Evolutionary conservation across 2,329 filamentous ascomycete species (phyloP).

Genomic region (Cladophialophora carrionii): DNA sequence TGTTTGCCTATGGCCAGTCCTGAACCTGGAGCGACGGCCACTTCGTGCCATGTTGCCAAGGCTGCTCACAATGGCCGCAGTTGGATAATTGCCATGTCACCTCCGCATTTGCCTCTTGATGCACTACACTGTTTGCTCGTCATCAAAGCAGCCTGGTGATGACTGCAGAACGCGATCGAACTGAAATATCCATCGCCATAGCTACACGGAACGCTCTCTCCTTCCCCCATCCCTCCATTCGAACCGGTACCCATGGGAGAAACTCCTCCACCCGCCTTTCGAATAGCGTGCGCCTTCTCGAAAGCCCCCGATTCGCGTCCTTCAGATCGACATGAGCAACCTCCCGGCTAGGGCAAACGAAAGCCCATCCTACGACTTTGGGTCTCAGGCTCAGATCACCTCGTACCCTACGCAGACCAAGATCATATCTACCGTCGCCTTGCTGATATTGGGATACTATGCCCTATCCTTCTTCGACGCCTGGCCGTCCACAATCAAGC

Average conservation of each 20-base stretch:
- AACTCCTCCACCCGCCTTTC: constrained; percentile 22
- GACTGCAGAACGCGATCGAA: neutral
- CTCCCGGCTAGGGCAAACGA: constrained; percentile 33
- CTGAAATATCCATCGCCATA: neutral
- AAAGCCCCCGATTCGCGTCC: constrained; percentile 10
- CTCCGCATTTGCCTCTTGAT: neutral
- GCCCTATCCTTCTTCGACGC: constrained; percentile 48
- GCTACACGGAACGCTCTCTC: neutral
- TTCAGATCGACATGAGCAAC: constrained; percentile 34
- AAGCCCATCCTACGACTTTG: constrained; percentile 25
- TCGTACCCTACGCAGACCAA: constrained; percentile 29
- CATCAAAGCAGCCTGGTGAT: constrained; percentile 12
- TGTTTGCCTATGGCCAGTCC: neutral
- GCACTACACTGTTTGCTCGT: constrained; percentile 6
- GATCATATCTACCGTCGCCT: constrained; percentile 31
- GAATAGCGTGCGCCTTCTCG: constrained; percentile 3
- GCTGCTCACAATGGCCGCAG: neutral
- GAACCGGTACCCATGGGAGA: constrained; percentile 12
- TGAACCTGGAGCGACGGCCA: neutral
- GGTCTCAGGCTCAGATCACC: constrained; percentile 11
- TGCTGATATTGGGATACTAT: constrained; percentile 41
- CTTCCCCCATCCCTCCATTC: neutral
- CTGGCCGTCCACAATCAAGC: constrained; percentile 36
- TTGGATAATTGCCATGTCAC: neutral
- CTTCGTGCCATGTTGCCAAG: constrained; percentile 5